These are phyloP conservation scores for Delonix regia DNA, from an alignment of 306 rosid species.

Conservation along the genomic window DNA sequence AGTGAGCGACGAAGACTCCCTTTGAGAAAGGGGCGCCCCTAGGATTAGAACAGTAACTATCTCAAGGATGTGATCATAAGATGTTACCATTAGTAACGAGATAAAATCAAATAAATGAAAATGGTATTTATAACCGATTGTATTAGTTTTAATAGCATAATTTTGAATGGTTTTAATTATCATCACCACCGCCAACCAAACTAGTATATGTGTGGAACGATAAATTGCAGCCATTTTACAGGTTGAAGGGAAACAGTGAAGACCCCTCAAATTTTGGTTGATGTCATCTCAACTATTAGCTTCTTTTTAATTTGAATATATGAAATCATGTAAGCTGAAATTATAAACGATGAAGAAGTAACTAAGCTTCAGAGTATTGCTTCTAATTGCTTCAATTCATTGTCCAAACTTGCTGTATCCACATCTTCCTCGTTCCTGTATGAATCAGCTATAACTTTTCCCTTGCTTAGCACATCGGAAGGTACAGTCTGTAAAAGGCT, in stretches of 20 bases:
- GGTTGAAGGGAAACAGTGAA: background rate
- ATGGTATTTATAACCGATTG: background rate
- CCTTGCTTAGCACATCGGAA: slow-evolving; percentile 74
- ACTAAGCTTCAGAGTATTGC: slow-evolving; percentile 58
- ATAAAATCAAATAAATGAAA: background rate
- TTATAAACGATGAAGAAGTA: background rate
- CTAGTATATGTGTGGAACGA: background rate
- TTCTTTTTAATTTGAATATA: background rate
- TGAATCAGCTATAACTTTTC: slow-evolving; percentile 74
- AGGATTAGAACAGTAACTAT: too few species aligned
- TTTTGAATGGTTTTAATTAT: background rate
- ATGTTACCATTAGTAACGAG: background rate
- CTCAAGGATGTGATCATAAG: background rate
- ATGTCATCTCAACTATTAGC: background rate
- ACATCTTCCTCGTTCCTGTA: slow-evolving; percentile 59
- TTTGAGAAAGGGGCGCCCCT: too few species aligned
- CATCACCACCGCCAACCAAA: background rate
- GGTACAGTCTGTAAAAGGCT: slow-evolving; percentile 94
- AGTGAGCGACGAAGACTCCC: too few species aligned
- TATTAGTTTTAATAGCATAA: background rate
- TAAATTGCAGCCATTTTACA: background rate
- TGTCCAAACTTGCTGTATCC: slow-evolving; percentile 55
- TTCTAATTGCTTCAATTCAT: slow-evolving; percentile 70
- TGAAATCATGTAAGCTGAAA: background rate
- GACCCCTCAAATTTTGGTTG: background rate